Base-by-base conservation (phyloP, 257 asterid genomes). In the Nicotiana otophora region DNA sequence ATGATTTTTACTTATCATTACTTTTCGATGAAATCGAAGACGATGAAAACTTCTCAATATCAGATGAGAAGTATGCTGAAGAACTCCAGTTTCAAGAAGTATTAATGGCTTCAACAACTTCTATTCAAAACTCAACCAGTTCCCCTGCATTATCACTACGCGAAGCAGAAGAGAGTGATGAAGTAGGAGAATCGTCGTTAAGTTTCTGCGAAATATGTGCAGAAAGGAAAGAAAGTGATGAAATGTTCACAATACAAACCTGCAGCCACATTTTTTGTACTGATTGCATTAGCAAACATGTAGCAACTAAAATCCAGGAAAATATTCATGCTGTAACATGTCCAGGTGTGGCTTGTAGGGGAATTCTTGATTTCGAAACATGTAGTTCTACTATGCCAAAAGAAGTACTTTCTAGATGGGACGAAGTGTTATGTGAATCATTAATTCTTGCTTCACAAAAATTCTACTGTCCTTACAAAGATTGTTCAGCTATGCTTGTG, bases 261-360 rank as follows among this genome's bases (percentile, higher is more conserved):
- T 95, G 98, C 87, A 2, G 16, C 4, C 97, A 92, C 57, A 7
- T 3, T 5, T 91, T 86, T 92, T 42, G 97, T 84, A 87, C 80
- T 2, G 86, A 79, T 0, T 95, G 98, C 84, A 55, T 93, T 0
- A 28, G 84, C 81, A 88, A 80, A 30, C 90, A 93, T 67, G 36
- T 93, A 0, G 81, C 88, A 1, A 81, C 84, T 0, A 84, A 74
- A 16, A 39, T 93, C 46, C 67, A 82, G 60, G 30, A 20, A 2
- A 54, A 57, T 12, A 6, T 39, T 28, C 51, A 10, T 11, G 36
- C 7, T 55, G 80, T 93, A 28, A 36, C 78, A 2, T 95, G 98
- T 85, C 98, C 97, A 0, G 94, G 84, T 2, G 16, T 33, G 0
- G 88, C 82, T 6, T 95, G 98, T 84, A 7, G 33, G 1, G 82